Base-by-base conservation (phyloP, 345 rosid species). In the Nasturtium officinale region DNA sequence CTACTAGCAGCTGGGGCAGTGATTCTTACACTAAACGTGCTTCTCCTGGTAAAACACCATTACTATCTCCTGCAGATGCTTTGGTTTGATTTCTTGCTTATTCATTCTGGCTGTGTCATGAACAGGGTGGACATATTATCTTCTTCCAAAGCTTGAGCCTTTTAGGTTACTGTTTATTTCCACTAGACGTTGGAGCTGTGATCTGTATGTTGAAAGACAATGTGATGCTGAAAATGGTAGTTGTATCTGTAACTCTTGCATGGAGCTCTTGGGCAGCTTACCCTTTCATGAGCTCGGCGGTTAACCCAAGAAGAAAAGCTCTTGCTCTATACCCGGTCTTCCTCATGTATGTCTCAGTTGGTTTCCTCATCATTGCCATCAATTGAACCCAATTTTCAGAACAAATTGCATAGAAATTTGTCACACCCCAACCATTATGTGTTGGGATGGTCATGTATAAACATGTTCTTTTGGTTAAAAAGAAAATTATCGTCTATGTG, bases 211-310 rank as follows among this genome's bases (percentile, higher is more conserved):
- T 91, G 83, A 86, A 89, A 82, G 89, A 89, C 77, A 87, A 81
- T 43, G 94, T 86, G 21, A 77, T 91, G 21, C 33, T 91, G 61
- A 91, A 91, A 76, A 60, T 87, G 67, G 62, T 87, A 3, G 96
- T 87, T 52, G 97, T 91, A 8, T 72, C 67, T 35, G 88, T 89
- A 73, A 84, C 94, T 0, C 78, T 91, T 78, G 89, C 96, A 6
- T 91, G 97, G 96, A 89, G 97, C 78, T 87, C 96, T 3, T 89
- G 97, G 97, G 94, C 97, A 21, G 96, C 97, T 69, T 91, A 89
- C 74, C 97, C 97, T 9, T 91, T 91, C 87, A 91, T 91, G 93
- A 89, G 97, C 65, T 78, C 96, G 0, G 97, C 97, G 0, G 96
- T 91, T 52, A 91, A 87, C 76, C 91, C 96, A 2, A 82, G 91